Percentiles rank a stretch among this genome's conserved stretches.
phyloP scores from a whole-genome alignment of 2,329 filamentous ascomycete species.

The Rhexocercosporidium sp. region DNA sequence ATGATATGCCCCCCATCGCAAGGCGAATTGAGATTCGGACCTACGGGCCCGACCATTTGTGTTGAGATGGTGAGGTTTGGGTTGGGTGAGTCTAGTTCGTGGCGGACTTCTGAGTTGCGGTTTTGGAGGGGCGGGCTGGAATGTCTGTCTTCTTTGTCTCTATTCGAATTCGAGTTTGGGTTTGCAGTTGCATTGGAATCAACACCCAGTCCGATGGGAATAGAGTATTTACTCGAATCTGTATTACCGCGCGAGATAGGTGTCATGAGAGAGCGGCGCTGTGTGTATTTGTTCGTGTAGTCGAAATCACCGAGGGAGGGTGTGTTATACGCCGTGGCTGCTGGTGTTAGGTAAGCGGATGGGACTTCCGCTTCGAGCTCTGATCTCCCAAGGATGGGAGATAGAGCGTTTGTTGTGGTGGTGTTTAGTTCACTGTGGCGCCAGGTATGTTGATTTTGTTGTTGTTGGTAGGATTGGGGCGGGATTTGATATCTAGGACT shows the following conservation, averaged over 20 bases:
- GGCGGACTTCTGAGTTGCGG: not conserved
- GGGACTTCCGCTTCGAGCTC: slow-evolving; percentile 26
- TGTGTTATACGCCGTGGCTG: not conserved
- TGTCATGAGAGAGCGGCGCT: not conserved
- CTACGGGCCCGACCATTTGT: slow-evolving; percentile 13
- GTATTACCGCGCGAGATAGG: slow-evolving; percentile 14
- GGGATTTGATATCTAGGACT: not conserved
- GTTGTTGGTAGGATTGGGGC: not conserved
- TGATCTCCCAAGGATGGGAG: slow-evolving; percentile 16
- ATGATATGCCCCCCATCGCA: slow-evolving; percentile 4
- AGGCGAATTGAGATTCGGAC: slow-evolving; percentile 10
- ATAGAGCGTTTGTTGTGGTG: not conserved
- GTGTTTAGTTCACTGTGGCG: slow-evolving; percentile 12
- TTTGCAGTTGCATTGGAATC: not conserved
- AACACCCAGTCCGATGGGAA: slow-evolving; percentile 35
- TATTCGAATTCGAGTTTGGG: not conserved
- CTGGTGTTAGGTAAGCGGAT: not conserved
- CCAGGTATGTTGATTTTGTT: not conserved
- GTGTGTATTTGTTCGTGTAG: not conserved
- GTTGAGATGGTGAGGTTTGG: not conserved
- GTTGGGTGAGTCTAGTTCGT: not conserved
- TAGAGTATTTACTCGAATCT: slow-evolving; percentile 22
- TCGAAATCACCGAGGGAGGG: not conserved
- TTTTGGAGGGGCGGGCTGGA: not conserved
- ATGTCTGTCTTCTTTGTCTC: not conserved